A percentile compares a stretch with the other conserved stretches of the same genome.
Evolutionary conservation across 805 yeast species (phyloP).

Genomic region (Hanseniaspora lachancei): DNA sequence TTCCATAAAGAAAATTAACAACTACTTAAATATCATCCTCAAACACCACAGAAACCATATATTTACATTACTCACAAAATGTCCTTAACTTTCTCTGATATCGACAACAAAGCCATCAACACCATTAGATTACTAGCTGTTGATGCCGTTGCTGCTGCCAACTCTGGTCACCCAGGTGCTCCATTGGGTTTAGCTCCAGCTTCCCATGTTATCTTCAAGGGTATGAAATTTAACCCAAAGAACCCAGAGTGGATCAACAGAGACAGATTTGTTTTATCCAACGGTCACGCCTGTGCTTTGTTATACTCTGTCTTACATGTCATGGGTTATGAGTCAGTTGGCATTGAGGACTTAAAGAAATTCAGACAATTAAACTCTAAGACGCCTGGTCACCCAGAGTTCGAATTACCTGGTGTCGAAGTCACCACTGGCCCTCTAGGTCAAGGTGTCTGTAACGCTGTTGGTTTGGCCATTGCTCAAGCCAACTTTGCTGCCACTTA

Average conservation of each 20-base stretch:
- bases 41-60: background rate
- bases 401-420: conserved; percentile 81
- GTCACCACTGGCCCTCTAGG: conserved; percentile 98
- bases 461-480: conserved; percentile 93
- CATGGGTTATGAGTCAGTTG: conserved; percentile 58
- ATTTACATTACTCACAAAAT: conserved; percentile 14
- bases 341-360: conserved; percentile 73
- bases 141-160: conserved; percentile 75
- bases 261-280: conserved; percentile 87
- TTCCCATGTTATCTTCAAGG: conserved; percentile 75
- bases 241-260: conserved; percentile 88
- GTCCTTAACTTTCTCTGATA: conserved; percentile 31
- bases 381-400: conserved; percentile 98
- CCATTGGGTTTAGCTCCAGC: conserved; percentile 96
- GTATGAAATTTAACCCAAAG: conserved; percentile 76
- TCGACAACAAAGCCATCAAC: conserved; percentile 65
- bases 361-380: conserved; percentile 84
- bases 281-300: conserved; percentile 93
- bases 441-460: conserved; percentile 93
- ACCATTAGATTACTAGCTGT: conserved; percentile 83
- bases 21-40: too few species aligned
- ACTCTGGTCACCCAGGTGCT: conserved; percentile 99
- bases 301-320: conserved; percentile 75
- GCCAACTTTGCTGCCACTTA: conserved; percentile 81
- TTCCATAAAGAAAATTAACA: too few species aligned